Percentiles rank a stretch among this genome's conserved stretches.
Conservation (phyloP, 352 stramenopile genomes). For the Phytopythium mirpurense region DNA sequence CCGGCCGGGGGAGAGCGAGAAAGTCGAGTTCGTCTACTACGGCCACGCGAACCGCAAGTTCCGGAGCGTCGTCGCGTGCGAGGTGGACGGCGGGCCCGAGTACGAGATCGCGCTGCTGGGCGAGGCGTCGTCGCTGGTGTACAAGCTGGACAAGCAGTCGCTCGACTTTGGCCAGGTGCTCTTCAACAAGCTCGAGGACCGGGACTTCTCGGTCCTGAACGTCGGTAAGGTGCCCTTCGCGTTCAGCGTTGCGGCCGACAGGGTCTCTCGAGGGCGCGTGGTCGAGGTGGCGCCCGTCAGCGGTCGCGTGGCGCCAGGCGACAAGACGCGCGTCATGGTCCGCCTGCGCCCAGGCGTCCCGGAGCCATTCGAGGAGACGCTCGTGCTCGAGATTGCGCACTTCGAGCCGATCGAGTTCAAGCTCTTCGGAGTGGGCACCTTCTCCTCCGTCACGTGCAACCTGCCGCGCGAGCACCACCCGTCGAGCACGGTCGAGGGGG, state of each 20-base stretch:
- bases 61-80: conserved; percentile 81
- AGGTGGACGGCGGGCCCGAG: conserved; percentile 92
- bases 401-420: conserved; percentile 92
- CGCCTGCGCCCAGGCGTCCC: conserved; percentile 87
- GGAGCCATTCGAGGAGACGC: conserved; percentile 75
- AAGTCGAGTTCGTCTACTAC: conserved; percentile 93
- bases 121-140: conserved; percentile 90
- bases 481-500: conserved; percentile 38
- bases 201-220: conserved; percentile 91
- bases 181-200: conserved; percentile 91
- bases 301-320: conserved; percentile 84
- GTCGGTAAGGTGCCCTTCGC: conserved; percentile 90
- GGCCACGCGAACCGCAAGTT: conserved; percentile 92
- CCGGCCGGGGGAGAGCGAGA: conserved; percentile 84
- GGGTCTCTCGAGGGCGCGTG: conserved; percentile 29
- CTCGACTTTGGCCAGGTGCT: conserved; percentile 93
- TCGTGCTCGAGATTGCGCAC: conserved; percentile 93
- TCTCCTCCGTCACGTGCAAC: conserved; percentile 84
- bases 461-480: conserved; percentile 81
- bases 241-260: conserved; percentile 58
- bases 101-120: conserved; percentile 89
- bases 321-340: conserved; percentile 88
- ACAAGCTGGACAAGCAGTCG: conserved; percentile 85
- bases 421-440: conserved; percentile 87
- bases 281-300: conserved; percentile 76